These are phyloP conservation scores for Erysimum cheiranthoides DNA, from an alignment of 345 rosid species.

Conservation along the genomic window DNA sequence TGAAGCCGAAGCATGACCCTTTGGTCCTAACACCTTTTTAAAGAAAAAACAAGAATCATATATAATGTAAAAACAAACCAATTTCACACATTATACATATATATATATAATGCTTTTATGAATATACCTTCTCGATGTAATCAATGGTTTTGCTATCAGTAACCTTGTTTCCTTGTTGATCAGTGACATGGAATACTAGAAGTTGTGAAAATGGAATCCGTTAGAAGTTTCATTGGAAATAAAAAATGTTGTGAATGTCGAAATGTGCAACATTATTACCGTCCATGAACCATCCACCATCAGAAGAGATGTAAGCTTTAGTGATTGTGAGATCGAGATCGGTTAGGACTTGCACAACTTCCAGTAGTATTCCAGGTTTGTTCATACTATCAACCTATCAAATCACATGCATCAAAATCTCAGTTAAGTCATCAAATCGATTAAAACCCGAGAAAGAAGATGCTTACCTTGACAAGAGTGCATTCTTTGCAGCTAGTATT, in stretches of 20 bases:
- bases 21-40: constrained; percentile 82
- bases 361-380: constrained; percentile 92
- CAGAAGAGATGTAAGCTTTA: constrained; percentile 95
- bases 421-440: neutral
- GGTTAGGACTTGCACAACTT: constrained; percentile 88
- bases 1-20: constrained; percentile 56
- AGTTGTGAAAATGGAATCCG: constrained; percentile 24
- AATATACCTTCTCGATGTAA: constrained; percentile 75
- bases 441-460: constrained; percentile 10
- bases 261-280: constrained; percentile 49
- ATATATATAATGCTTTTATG: neutral
- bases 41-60: constrained; percentile 23
- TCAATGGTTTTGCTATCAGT: constrained; percentile 76
- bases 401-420: neutral
- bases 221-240: neutral
- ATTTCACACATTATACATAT: neutral
- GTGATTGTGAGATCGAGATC: constrained; percentile 90
- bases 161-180: constrained; percentile 85
- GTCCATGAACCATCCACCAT: constrained; percentile 99
- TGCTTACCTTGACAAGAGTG: constrained; percentile 78
- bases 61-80: neutral
- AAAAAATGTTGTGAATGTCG: neutral
- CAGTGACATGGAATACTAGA: constrained; percentile 83
- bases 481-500: constrained; percentile 71
- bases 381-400: constrained; percentile 87